Conservation (phyloP, 2,329 filamentous ascomycete species). For the Trichoderma endophyticum region DNA sequence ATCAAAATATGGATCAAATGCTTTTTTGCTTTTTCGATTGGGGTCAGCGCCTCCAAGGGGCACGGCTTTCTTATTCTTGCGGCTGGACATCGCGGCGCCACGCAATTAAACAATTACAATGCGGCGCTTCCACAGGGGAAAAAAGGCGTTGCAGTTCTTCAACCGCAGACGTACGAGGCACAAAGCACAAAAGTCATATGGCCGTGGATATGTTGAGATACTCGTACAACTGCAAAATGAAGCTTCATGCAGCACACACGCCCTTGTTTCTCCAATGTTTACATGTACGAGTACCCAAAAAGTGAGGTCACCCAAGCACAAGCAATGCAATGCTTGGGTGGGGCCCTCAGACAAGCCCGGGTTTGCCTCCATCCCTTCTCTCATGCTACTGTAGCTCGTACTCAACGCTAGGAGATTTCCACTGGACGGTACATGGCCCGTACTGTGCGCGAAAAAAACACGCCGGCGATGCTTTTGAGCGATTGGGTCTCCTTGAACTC, state of each 20-base stretch:
- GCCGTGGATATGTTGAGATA: neutral
- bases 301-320: neutral
- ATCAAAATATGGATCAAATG: neutral
- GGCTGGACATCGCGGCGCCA: constrained; percentile 6
- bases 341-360: constrained; percentile 5
- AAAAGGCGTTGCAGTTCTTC: neutral
- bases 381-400: neutral
- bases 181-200: neutral
- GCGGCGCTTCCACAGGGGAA: neutral
- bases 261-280: neutral
- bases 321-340: neutral
- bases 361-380: neutral
- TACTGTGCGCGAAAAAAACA: constrained; percentile 11
- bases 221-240: neutral
- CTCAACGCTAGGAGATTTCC: neutral
- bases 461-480: constrained; percentile 1
- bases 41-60: neutral
- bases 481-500: neutral
- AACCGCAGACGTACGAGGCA: neutral
- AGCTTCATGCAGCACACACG: neutral
- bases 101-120: constrained; percentile 6
- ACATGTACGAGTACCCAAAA: neutral
- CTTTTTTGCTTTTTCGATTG: neutral
- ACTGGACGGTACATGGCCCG: neutral
- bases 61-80: constrained; percentile 3